Percentiles rank a stretch among this genome's conserved stretches.
Conservation (phyloP, 2,329 filamentous ascomycete species). For the Elsinoe ampelina region DNA sequence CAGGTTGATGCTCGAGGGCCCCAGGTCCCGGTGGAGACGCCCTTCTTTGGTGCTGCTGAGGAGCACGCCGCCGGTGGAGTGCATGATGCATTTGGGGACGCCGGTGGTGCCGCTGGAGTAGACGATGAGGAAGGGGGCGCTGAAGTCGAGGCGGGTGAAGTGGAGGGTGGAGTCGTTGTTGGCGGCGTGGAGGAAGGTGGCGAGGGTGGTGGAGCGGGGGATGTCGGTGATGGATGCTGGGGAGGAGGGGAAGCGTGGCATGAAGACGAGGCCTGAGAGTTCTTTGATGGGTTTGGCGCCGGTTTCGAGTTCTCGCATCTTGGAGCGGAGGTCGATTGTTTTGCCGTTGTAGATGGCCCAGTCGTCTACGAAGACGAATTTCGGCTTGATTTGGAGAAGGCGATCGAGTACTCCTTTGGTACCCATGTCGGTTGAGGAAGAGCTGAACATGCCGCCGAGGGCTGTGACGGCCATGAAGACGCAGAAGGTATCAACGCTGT, state of each 20-base stretch:
- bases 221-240: slow-evolving; percentile 52
- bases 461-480: slow-evolving; percentile 61
- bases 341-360: slow-evolving; percentile 71
- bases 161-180: slow-evolving; percentile 33
- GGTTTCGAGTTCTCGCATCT: slow-evolving; percentile 56
- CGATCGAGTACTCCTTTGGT: slow-evolving; percentile 67
- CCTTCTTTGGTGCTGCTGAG: slow-evolving; percentile 55
- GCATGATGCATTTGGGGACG: slow-evolving; percentile 76
- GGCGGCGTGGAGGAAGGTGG: slow-evolving; percentile 33
- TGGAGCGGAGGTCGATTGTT: slow-evolving; percentile 58
- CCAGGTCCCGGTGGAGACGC: slow-evolving; percentile 41
- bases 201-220: slow-evolving; percentile 37
- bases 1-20: slow-evolving; percentile 36
- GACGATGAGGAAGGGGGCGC: slow-evolving; percentile 62
- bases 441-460: slow-evolving; percentile 67
- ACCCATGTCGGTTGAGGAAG: slow-evolving; percentile 74
- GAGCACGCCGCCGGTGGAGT: slow-evolving; percentile 58
- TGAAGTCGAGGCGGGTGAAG: slow-evolving; percentile 56
- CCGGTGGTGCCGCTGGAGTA: slow-evolving; percentile 77
- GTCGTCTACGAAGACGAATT: slow-evolving; percentile 77
- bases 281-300: slow-evolving; percentile 35
- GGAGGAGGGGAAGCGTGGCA: slow-evolving; percentile 52
- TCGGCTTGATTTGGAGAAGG: slow-evolving; percentile 63
- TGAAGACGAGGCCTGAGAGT: slow-evolving; percentile 55
- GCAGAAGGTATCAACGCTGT: slow-evolving; percentile 63